Evolutionary conservation across 352 stramenopile species (phyloP).

Genomic region (Phytophthora quininea): DNA sequence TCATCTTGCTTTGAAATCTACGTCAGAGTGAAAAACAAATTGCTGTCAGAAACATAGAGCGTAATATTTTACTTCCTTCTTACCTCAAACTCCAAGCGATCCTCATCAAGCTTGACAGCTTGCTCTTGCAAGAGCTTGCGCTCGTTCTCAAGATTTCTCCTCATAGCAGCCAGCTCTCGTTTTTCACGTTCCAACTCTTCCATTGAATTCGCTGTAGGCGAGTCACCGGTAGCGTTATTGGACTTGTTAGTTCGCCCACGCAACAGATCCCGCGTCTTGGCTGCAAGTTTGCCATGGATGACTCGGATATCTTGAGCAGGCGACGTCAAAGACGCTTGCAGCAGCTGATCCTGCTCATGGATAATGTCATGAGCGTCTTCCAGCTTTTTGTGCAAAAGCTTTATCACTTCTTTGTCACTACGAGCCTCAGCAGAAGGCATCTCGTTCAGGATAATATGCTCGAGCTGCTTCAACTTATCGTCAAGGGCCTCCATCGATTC

Average conservation of each 20-base stretch:
- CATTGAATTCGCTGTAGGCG: constrained; percentile 22
- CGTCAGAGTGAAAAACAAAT: not conserved
- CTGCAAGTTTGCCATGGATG: constrained; percentile 7
- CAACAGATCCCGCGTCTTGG: constrained; percentile 2
- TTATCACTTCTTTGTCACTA: constrained; percentile 49
- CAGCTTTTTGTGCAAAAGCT: constrained; percentile 65
- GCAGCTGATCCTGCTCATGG: constrained; percentile 67
- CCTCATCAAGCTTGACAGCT: constrained; percentile 63
- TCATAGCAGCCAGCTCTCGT: constrained; percentile 35
- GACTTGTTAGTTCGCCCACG: constrained; percentile 1
- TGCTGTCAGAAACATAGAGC: constrained; percentile 9
- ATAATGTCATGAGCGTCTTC: constrained; percentile 69
- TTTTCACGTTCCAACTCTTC: constrained; percentile 50
- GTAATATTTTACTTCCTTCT: constrained; percentile 23
- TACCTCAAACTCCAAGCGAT: constrained; percentile 67
- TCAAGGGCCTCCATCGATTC: constrained; percentile 53
- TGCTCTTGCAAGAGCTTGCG: constrained; percentile 52
- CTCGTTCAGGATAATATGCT: constrained; percentile 58
- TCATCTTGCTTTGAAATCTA: constrained; percentile 53
- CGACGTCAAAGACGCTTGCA: constrained; percentile 62
- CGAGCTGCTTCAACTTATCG: constrained; percentile 58
- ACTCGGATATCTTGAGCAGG: constrained; percentile 9
- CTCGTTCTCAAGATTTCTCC: constrained; percentile 50
- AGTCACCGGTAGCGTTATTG: constrained; percentile 14
- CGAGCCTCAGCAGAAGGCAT: constrained; percentile 37